Evolutionary conservation across 75 land plant species (phyloP), one percentile per base, ranked within the genome.

Genomic region (Cupressus sempervirens): DNA sequence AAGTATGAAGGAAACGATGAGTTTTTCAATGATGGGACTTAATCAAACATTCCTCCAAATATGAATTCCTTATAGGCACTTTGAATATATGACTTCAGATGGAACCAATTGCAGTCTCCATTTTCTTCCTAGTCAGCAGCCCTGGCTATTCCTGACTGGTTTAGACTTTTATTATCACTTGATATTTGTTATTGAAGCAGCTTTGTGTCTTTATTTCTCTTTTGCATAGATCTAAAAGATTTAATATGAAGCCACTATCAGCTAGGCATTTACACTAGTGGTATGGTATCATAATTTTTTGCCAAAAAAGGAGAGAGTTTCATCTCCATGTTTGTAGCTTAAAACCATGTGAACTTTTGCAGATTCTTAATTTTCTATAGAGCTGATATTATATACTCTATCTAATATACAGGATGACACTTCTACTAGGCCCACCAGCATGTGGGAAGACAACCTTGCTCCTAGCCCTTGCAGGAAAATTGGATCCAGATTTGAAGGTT

Each of bases 371-470:
- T 11, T 30, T 32, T 30, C 15, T 30, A 72, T 72, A 32, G 15
- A 72, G 9, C 32, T 32, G 32, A 72, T 8, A 72, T 72, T 3
- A 13, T 11, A 72, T 11, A 32, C 15, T 72, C 15, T 72, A 72
- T 72, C 34, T 70, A 79, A 26, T 4, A 43, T 79, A 46, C 50
- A 85, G 86, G 85, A 82, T 85, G 86, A 85, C 86, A 41, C 62
- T 85, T 43, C 86, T 85, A 45, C 86, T 85, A 30, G 86, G 86
- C 38, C 85, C 86, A 83, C 86, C 86, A 9, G 86, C 58, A 6
- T 83, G 85, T 83, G 86, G 86, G 84, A 85, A 85, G 62, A 83
- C 86, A 35, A 83, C 85, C 35, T 83, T 85, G 50, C 86, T 85
- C 18, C 34, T 84, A 1, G 86, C 86, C 43, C 86, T 85, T 83